A percentile compares a stretch with the other conserved stretches of the same genome.
phyloP scores from a whole-genome alignment of 73 alveolate species.

The Uronychia setigera region DNA sequence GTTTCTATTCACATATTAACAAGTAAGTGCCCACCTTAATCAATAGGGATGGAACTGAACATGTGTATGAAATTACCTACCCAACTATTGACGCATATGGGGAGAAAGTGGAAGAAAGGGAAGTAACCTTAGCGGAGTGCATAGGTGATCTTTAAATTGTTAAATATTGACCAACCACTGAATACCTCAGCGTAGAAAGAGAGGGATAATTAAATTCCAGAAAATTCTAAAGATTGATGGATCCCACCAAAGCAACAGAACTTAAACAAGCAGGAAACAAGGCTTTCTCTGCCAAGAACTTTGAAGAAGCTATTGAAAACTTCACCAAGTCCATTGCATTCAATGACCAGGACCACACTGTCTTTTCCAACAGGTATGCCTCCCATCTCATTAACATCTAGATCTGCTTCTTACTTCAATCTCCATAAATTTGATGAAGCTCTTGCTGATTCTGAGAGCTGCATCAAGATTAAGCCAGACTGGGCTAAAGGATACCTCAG shows the following conservation, averaged over 20 bases:
- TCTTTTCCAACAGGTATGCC: constrained; percentile 84
- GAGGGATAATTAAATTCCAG: background rate
- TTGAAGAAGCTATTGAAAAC: constrained; percentile 92
- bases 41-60: too few species aligned
- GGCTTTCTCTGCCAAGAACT: constrained; percentile 90
- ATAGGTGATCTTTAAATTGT: too few species aligned
- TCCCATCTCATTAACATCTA: background rate
- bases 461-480: constrained; percentile 89
- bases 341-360: constrained; percentile 94
- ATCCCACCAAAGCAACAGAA: constrained; percentile 58
- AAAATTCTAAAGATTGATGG: background rate
- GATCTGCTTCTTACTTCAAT: constrained; percentile 82
- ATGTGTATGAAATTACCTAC: too few species aligned
- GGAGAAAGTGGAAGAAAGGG: too few species aligned
- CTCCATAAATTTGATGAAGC: constrained; percentile 77
- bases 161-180: too few species aligned
- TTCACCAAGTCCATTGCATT: constrained; percentile 93
- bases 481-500: constrained; percentile 92
- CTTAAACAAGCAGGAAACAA: constrained; percentile 87
- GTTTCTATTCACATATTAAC: constrained; percentile 65
- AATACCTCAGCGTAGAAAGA: background rate
- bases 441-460: constrained; percentile 86
- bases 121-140: too few species aligned
- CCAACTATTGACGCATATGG: too few species aligned
- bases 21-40: too few species aligned